phyloP scores from a whole-genome alignment of 179 eudicot genomes.

The Beta macrorhiza region DNA sequence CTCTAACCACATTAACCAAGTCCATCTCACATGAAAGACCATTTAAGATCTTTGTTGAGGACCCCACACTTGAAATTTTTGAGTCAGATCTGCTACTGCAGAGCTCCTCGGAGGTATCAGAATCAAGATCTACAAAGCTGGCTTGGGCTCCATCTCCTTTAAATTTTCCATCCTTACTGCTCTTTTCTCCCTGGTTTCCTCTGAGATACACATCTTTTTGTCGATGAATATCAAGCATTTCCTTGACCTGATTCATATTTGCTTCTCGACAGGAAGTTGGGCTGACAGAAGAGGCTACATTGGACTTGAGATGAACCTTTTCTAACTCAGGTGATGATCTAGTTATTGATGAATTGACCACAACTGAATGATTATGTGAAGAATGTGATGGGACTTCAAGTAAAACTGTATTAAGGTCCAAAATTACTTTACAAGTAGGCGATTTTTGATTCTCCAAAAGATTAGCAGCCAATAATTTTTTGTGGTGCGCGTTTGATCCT shows the following conservation, averaged over 20 bases:
- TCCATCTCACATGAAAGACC: constrained; percentile 19
- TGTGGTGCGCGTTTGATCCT: constrained; percentile 33
- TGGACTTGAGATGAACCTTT: constrained; percentile 14
- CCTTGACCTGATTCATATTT: background rate
- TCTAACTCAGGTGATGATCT: constrained; percentile 25
- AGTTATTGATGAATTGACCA: constrained; percentile 27
- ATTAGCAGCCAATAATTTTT: constrained; percentile 17
- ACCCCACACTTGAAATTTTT: constrained; percentile 29
- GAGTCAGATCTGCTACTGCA: constrained; percentile 20
- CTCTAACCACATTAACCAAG: constrained; percentile 13
- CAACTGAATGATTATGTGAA: constrained; percentile 26
- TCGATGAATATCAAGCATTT: constrained; percentile 7
- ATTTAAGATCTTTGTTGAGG: constrained; percentile 25
- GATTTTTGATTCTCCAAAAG: constrained; percentile 17
- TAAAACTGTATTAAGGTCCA: constrained; percentile 52
- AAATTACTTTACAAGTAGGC: constrained; percentile 17
- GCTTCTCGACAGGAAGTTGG: constrained; percentile 20
- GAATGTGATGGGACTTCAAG: constrained; percentile 35
- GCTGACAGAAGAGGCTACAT: constrained; percentile 17
- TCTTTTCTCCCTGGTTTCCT: constrained; percentile 3
- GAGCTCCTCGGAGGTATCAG: constrained; percentile 31
- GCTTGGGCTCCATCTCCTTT: constrained; percentile 12
- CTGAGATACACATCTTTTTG: constrained; percentile 20
- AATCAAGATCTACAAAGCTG: constrained; percentile 38
- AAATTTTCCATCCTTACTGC: constrained; percentile 4